phyloP scores from a whole-genome alignment of 495 filamentous ascomycete species.

The Trichoderma gamsii region DNA sequence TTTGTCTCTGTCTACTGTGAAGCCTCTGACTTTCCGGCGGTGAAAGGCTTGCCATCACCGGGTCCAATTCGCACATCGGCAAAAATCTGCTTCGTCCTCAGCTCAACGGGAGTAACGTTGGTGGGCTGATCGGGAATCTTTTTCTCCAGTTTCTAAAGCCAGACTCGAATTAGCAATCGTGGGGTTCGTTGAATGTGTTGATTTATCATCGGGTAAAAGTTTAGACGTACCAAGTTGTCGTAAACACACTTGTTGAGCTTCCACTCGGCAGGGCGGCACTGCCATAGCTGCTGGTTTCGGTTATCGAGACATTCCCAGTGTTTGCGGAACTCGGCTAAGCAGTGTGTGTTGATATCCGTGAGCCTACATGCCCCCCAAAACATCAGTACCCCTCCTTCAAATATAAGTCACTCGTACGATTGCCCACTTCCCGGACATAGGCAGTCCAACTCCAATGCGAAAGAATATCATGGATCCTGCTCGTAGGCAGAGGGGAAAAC shows the following conservation, averaged over 20 bases:
- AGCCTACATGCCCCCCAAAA: slow-evolving; percentile 48
- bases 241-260: slow-evolving; percentile 88
- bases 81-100: slow-evolving; percentile 72
- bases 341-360: slow-evolving; percentile 93
- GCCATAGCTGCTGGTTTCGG: slow-evolving; percentile 94
- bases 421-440: neutral
- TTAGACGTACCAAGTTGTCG: slow-evolving; percentile 74
- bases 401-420: slow-evolving; percentile 8
- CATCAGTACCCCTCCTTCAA: slow-evolving; percentile 12
- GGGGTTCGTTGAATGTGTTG: neutral
- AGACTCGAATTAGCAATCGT: neutral
- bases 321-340: slow-evolving; percentile 78
- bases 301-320: slow-evolving; percentile 96
- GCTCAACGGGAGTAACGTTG: slow-evolving; percentile 73
- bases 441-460: neutral
- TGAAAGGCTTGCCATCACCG: slow-evolving; percentile 35
- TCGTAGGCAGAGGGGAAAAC: slow-evolving; percentile 32
- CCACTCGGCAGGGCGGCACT: slow-evolving; percentile 76
- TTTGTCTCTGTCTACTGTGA: slow-evolving; percentile 1
- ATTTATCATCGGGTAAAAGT: neutral
- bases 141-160: slow-evolving; percentile 75
- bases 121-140: slow-evolving; percentile 77
- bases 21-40: slow-evolving; percentile 21
- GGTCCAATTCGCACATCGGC: slow-evolving; percentile 45
- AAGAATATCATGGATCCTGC: neutral